phyloP scores from a whole-genome alignment of 2,329 filamentous ascomycete genomes.

The Pseudocercospora macadamiae region DNA sequence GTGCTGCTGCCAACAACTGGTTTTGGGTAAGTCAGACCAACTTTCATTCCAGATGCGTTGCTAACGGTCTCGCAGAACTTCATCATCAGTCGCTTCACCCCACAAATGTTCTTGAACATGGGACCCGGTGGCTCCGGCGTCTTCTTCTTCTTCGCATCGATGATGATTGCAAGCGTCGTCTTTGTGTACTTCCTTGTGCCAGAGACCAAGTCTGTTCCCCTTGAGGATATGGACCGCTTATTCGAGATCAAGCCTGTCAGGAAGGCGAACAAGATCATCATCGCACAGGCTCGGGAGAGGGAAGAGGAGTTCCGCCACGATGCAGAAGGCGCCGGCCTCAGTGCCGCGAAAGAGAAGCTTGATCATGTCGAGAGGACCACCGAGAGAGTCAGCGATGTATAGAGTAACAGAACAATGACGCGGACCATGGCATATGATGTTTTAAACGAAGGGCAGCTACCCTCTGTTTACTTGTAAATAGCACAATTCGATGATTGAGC shows the following conservation, averaged over 20 bases:
- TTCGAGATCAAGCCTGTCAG: conserved; percentile 49
- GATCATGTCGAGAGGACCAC: conserved; percentile 34
- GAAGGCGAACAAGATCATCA: conserved; percentile 45
- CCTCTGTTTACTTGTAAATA: too few relatives aligned
- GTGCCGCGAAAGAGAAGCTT: conserved; percentile 42
- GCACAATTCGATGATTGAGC: conserved; percentile 18
- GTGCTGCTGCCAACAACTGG: conserved; percentile 73
- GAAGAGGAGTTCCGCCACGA: conserved; percentile 49
- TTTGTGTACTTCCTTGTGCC: conserved; percentile 51
- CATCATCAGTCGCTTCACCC: conserved; percentile 68
- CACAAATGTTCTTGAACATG: conserved; percentile 60
- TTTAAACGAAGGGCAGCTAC: too few relatives aligned
- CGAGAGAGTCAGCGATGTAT: conserved; percentile 24
- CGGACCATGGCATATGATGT: too few relatives aligned
- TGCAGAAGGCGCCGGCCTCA: conserved; percentile 41
- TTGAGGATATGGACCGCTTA: conserved; percentile 52
- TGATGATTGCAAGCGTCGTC: conserved; percentile 49
- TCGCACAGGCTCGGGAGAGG: conserved; percentile 41
- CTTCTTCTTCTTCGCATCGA: conserved; percentile 52
- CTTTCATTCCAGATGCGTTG: background rate
- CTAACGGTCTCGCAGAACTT: conserved; percentile 65
- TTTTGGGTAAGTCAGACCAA: conserved; percentile 49
- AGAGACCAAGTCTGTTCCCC: conserved; percentile 49
- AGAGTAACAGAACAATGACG: too few relatives aligned
- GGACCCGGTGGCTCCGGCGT: conserved; percentile 43